Evolutionary conservation across 768 basidiomycete species (phyloP), one percentile per base, ranked within the genome.

Genomic region (Candolleomyces efflorescens): DNA sequence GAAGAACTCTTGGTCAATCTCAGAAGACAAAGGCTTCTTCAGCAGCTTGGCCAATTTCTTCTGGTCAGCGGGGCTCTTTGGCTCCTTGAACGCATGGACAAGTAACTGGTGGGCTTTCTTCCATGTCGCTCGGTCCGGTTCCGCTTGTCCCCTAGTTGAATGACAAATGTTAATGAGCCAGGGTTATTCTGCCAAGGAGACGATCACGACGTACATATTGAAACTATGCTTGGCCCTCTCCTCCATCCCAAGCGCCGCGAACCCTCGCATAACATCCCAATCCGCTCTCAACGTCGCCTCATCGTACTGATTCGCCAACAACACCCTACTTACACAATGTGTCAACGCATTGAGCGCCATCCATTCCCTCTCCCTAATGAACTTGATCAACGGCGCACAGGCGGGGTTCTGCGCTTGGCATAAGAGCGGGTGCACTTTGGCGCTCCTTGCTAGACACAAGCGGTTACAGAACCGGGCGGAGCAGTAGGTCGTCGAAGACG

Each of bases 191-290:
- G n/a, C n/a, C n/a, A n/a, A n/a, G n/a, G n/a, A n/a, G n/a, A n/a
- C n/a, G n/a, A n/a, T n/a, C n/a, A n/a, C n/a, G n/a, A n/a, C n/a
- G n/a, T n/a, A n/a, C n/a, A n/a, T n/a, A 57, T 73, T 75, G 64
- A 79, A 81, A 59, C 79, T 80, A 63, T 78, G 74, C 61, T 78
- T 78, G 52, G 78, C 75, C 55, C 85, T 72, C 43, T 91, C 86
- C 68, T 90, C 87, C 82, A 93, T 82, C 18, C 87, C 86, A 53
- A 94, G 74, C 59, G 81, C 86, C 3, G 93, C 93, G 53, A 92
- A 75, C 12, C 84, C 76, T 4, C 71, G 70, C 44, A 90, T 71
- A 20, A 83, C 75, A 15, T 78, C 72, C 79, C 83, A 81, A 62
- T 89, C 84, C 17, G 74, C 68, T 12, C 71, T 67, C 18, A 81